phyloP scores from a whole-genome alignment of 768 basidiomycete species.

The Scleroderma bovista region DNA sequence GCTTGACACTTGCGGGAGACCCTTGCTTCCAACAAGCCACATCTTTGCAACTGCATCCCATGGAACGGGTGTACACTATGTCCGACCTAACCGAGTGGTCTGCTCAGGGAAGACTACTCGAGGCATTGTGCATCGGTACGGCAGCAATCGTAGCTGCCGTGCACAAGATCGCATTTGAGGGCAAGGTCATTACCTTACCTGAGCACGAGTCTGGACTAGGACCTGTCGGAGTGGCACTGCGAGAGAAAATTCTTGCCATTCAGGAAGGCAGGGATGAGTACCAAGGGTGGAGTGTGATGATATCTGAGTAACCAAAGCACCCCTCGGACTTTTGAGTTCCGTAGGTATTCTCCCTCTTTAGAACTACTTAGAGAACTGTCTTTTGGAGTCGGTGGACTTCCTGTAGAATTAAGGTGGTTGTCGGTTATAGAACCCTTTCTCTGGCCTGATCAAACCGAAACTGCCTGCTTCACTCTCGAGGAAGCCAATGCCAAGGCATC shows the following conservation, averaged over 20 bases:
- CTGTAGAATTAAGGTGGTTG: too few species aligned
- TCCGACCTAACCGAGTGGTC: conserved; percentile 50
- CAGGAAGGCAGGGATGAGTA: conserved; percentile 64
- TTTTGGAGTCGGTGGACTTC: too few species aligned
- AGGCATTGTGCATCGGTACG: conserved; percentile 83
- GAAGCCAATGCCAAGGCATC: too few species aligned
- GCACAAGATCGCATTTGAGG: conserved; percentile 68
- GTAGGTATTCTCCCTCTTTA: too few species aligned
- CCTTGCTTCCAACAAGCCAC: conserved; percentile 39
- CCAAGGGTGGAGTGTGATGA: conserved; percentile 57
- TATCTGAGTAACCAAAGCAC: neutral
- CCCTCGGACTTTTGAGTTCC: too few species aligned
- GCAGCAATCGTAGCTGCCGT: conserved; percentile 74
- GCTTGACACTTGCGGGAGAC: conserved; percentile 62
- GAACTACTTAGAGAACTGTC: too few species aligned
- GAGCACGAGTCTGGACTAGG: conserved; percentile 46
- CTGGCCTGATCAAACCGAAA: too few species aligned
- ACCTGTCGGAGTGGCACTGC: conserved; percentile 61
- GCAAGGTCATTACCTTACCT: conserved; percentile 57
- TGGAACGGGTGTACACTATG: conserved; percentile 61
- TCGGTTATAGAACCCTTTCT: too few species aligned
- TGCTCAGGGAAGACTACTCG: conserved; percentile 60
- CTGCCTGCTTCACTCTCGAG: too few species aligned
- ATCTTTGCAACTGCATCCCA: conserved; percentile 34
- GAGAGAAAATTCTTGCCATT: conserved; percentile 68